A percentile compares a stretch with the other conserved stretches of the same genome.
Conservation (phyloP, 208 protist species). For the Leishmania tropica region DNA sequence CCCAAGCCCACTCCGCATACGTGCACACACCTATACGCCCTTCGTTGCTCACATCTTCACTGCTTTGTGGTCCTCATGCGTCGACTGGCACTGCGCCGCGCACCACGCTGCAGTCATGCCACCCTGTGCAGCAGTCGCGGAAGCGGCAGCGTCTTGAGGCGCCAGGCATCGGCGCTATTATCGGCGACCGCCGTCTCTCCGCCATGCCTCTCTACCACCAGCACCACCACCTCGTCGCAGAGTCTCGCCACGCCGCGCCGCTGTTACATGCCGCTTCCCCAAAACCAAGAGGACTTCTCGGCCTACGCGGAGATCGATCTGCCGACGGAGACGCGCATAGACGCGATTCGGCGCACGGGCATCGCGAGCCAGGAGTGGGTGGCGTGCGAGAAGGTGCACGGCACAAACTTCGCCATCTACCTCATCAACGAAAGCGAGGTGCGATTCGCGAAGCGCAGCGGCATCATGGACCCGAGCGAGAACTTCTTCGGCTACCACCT, state of each 20-base stretch:
- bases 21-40: background rate
- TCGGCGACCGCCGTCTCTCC: background rate
- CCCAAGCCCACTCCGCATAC: background rate
- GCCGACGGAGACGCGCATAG: constrained; percentile 79
- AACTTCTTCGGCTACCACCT: constrained; percentile 93
- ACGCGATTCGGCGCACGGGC: constrained; percentile 68
- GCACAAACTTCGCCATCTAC: constrained; percentile 88
- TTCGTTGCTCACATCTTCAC: background rate
- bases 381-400: constrained; percentile 88
- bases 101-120: background rate
- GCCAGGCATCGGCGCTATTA: background rate
- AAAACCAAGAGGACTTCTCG: constrained; percentile 78
- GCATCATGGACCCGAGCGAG: constrained; percentile 88
- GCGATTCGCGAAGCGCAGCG: constrained; percentile 84
- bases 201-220: background rate
- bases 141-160: background rate
- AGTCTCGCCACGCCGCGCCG: constrained; percentile 19
- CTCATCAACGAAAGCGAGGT: constrained; percentile 66
- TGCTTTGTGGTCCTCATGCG: background rate
- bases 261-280: constrained; percentile 63
- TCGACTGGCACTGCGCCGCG: background rate
- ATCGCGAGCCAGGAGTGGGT: constrained; percentile 82
- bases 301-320: constrained; percentile 87
- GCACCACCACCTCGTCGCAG: background rate
- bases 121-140: background rate